Conservation (phyloP, 2,329 filamentous ascomycete genomes). For the Pyrenochaeta sp. region DNA sequence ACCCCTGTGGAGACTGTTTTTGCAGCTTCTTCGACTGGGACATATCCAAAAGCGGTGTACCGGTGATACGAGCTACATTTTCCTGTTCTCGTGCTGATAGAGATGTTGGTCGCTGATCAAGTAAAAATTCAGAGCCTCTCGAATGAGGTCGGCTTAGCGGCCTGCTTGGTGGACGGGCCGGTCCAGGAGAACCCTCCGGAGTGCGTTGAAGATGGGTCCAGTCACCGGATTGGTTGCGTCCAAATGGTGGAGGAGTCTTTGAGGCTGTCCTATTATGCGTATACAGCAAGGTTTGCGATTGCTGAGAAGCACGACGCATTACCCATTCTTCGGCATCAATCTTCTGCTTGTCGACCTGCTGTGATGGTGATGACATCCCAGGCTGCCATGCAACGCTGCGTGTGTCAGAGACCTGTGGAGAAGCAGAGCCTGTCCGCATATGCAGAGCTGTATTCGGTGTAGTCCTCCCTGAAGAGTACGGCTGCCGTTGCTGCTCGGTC, state of each 20-base stretch:
- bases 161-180: conserved; percentile 38
- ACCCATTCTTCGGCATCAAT: conserved; percentile 85
- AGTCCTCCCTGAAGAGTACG: conserved; percentile 37
- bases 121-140: conserved; percentile 62
- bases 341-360: conserved; percentile 56
- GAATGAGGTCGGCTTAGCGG: conserved; percentile 59
- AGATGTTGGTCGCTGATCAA: conserved; percentile 64
- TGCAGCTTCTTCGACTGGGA: conserved; percentile 54
- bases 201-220: conserved; percentile 51
- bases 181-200: conserved; percentile 29
- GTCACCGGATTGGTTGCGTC: conserved; percentile 54
- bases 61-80: conserved; percentile 82
- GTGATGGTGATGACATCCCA: conserved; percentile 62
- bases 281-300: conserved; percentile 50
- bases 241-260: conserved; percentile 53
- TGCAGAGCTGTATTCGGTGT: conserved; percentile 53
- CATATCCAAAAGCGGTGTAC: conserved; percentile 76
- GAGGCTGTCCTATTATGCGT: conserved; percentile 68
- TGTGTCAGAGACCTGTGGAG: conserved; percentile 59
- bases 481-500: conserved; percentile 38
- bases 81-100: conserved; percentile 90
- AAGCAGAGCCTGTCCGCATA: conserved; percentile 46
- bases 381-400: conserved; percentile 83
- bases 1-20: conserved; percentile 57
- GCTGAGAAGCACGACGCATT: conserved; percentile 71